A percentile compares a stretch with the other conserved stretches of the same genome.
Conservation (phyloP, 306 rosid genomes). For the Ochetophila trinervis region DNA sequence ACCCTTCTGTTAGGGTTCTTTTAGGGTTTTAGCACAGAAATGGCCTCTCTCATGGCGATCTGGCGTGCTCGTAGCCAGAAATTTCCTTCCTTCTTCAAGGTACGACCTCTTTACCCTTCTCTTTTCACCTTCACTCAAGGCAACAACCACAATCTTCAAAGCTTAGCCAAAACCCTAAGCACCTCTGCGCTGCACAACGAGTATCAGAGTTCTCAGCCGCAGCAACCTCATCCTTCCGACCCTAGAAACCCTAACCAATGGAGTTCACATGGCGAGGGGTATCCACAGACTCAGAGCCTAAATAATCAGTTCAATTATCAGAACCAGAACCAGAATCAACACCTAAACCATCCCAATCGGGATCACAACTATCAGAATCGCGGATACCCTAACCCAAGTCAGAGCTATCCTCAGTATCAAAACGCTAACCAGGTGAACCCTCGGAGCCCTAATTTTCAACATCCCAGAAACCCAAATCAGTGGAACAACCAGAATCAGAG, state of each 20-base stretch:
- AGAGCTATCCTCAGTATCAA: conserved; percentile 12
- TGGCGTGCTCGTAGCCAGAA: conserved; percentile 29
- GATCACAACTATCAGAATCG: conserved; percentile 20
- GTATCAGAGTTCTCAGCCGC: conserved; percentile 31
- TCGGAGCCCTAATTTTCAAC: conserved; percentile 36
- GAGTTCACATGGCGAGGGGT: conserved; percentile 29
- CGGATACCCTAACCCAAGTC: conserved; percentile 19
- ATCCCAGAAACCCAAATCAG: conserved; percentile 32
- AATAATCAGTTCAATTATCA: conserved; percentile 18
- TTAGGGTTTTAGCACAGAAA: conserved; percentile 33
- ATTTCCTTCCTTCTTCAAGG: conserved; percentile 36
- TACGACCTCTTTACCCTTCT: conserved; percentile 31
- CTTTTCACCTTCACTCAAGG: conserved; percentile 14
- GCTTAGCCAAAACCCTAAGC: conserved; percentile 37
- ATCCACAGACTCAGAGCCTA: conserved; percentile 26
- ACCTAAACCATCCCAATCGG: conserved; percentile 27
- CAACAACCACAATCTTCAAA: conserved; percentile 1
- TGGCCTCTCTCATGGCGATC: conserved; percentile 43
- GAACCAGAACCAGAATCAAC: conserved; percentile 24
- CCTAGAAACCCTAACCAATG: conserved; percentile 29
- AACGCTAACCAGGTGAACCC: conserved; percentile 17
- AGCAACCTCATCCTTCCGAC: conserved; percentile 40
- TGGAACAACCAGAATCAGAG: conserved; percentile 37
- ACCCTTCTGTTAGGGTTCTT: background rate
- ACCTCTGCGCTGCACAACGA: conserved; percentile 54